Conservation (phyloP, 805 yeast species). For the Hanseniaspora thailandica region DNA sequence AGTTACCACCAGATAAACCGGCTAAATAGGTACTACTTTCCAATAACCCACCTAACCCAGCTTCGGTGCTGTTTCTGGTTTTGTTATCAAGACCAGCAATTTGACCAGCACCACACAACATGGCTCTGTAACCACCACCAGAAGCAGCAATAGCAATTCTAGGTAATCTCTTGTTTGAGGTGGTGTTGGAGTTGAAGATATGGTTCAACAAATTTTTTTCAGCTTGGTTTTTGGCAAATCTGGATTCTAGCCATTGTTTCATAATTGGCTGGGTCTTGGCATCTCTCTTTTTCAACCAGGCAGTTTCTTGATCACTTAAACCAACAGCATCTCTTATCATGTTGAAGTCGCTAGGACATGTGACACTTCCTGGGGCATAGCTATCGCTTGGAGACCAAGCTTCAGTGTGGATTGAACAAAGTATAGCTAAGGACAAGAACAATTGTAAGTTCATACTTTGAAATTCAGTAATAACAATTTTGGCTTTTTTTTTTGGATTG, state of each 20-base stretch:
- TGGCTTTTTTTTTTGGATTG: neutral
- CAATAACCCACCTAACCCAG: constrained; percentile 62
- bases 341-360: constrained; percentile 38
- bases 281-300: constrained; percentile 43
- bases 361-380: constrained; percentile 50
- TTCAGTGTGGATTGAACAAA: neutral
- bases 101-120: constrained; percentile 79
- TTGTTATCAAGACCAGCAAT: constrained; percentile 66
- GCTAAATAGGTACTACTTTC: constrained; percentile 60
- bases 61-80: constrained; percentile 41
- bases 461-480: neutral
- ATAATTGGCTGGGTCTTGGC: constrained; percentile 36
- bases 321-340: constrained; percentile 39
- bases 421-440: neutral
- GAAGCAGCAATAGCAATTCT: constrained; percentile 47
- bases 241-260: constrained; percentile 35
- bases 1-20: constrained; percentile 76
- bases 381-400: constrained; percentile 47
- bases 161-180: constrained; percentile 30
- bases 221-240: constrained; percentile 24
- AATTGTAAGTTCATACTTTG: neutral
- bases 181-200: neutral
- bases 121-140: constrained; percentile 85
- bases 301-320: constrained; percentile 37
- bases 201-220: constrained; percentile 11